Base-by-base conservation (phyloP, 2,329 filamentous ascomycete species). In the Colletotrichum noveboracense region DNA sequence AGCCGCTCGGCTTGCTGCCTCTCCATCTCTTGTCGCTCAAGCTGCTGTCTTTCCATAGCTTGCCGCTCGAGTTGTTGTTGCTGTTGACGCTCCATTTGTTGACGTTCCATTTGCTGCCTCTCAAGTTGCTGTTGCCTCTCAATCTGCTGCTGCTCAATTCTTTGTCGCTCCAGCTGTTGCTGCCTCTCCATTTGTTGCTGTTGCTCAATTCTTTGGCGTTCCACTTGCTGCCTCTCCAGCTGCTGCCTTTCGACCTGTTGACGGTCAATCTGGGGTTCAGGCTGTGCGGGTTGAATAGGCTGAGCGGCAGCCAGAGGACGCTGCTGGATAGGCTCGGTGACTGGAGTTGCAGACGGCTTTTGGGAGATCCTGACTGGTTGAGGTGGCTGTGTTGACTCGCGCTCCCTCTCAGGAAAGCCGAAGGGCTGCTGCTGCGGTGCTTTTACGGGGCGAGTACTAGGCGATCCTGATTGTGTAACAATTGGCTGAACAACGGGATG, bases 391-490 rank as follows among this genome's bases (percentile, higher is more conserved):
- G 77, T 64, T 13, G 79, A 61, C 24, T 86, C 85, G 56, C 78
- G 78, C 61, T 89, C 87, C 64, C 85, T 84, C 34, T 90, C 88
- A 7, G 84, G 82, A 76, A 89, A 89, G 7, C 85, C 83, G 75
- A 89, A 89, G 8, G 71, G 58, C 18, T 81, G 80, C 30, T 83
- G 84, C 21, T 82, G 77, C 13, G 88, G 87, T 28, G 87, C 86
- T 77, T 88, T 85, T 26, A 88, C 76, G 21, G 87, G 85, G 32
- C 86, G 85, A 66, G 82, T 77, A 56, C 80, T 80, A 4, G 89
- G 89, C 12, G 89, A 90, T 84, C 89, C 88, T 61, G 84, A 81
- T 75, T 87, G 88, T 9, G 85, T 80, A 36, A 73, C 69, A 16
- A 81, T 81, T 64, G 84, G 81, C 75, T 87, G 87, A 43, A 82